Percentiles rank a stretch among this genome's conserved stretches.
Conservation (phyloP, 2,329 filamentous ascomycete genomes). For the Salinomyces thailandicus region DNA sequence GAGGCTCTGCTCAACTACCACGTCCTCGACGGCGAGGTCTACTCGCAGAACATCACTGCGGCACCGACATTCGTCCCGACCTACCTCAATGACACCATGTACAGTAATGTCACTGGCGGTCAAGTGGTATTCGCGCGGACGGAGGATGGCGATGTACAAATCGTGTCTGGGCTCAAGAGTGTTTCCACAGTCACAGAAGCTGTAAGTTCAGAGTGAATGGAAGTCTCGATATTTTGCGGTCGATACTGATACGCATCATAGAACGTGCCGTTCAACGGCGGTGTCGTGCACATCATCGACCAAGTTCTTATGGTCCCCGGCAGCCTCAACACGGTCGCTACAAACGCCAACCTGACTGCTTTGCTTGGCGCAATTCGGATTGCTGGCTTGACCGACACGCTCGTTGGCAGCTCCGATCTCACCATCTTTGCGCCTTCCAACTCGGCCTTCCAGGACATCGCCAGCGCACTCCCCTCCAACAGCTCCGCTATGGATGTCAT, state of each 20-base stretch:
- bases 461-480: slow-evolving; percentile 29
- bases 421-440: slow-evolving; percentile 58
- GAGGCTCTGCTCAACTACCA: slow-evolving; percentile 48
- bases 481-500: slow-evolving; percentile 39
- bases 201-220: slow-evolving; percentile 28
- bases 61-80: slow-evolving; percentile 37
- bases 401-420: slow-evolving; percentile 38
- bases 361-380: slow-evolving; percentile 32
- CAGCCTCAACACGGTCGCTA: slow-evolving; percentile 23
- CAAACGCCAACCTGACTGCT: slow-evolving; percentile 29
- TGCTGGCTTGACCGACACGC: slow-evolving; percentile 30
- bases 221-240: background rate
- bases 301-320: slow-evolving; percentile 32
- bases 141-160: slow-evolving; percentile 32
- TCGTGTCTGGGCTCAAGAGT: slow-evolving; percentile 44
- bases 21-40: slow-evolving; percentile 44
- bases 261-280: slow-evolving; percentile 36
- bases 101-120: slow-evolving; percentile 49
- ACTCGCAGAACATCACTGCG: slow-evolving; percentile 27
- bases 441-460: slow-evolving; percentile 47
- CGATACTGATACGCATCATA: slow-evolving; percentile 11
- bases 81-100: slow-evolving; percentile 41
- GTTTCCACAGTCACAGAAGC: slow-evolving; percentile 40
- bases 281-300: slow-evolving; percentile 40
- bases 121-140: slow-evolving; percentile 44